Evolutionary conservation across 495 filamentous ascomycete genomes (phyloP), one percentile per base, ranked within the genome.

Genomic region (Evansstolkia leycettana): DNA sequence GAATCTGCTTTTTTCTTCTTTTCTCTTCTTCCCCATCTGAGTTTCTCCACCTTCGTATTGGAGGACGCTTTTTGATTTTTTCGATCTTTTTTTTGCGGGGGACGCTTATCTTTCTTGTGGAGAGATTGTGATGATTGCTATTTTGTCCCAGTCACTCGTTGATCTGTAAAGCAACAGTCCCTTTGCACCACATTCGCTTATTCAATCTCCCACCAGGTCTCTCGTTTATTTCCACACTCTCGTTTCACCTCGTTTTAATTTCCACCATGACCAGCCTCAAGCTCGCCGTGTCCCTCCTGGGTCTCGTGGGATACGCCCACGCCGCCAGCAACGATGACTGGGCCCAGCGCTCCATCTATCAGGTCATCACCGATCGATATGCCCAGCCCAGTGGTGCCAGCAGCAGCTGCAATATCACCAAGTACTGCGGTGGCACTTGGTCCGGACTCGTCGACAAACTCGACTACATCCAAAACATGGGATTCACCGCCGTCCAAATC

Each of bases 401-500:
- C 2, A 66, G 66, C 7, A 40, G 36, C 45, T 76, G 50, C 46
- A 57, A 60, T 30, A 46, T 50, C 4, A 54, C 47, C n/a, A 48
- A 43, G 16, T 86, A 86, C 56, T 92, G 84, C 41, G 84, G 83
- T 32, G 84, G 84, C 1, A 82, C 75, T 20, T 90, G 75, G 65
- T 56, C 59, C 36, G 84, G 84, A 6, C 73, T 84, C 26, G 76
- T 80, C 26, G 65, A 78, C 19, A 70, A 56, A 0, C 53, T 68
- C 3, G 62, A 66, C 37, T 68, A 68, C 34, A 68, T 90, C 41
- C 70, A 85, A 45, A 67, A 67, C 17, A 82, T 89, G 76, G 82
- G 84, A 3, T 89, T 89, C 40, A 78, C 79, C 39, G 82, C 82
- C 7, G 60, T 88, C 17, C 87, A 82, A 82, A 89, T 89, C 36